These are phyloP conservation scores for Kodamaea sagamina DNA, from an alignment of 805 yeast genomes.

Conservation along the genomic window DNA sequence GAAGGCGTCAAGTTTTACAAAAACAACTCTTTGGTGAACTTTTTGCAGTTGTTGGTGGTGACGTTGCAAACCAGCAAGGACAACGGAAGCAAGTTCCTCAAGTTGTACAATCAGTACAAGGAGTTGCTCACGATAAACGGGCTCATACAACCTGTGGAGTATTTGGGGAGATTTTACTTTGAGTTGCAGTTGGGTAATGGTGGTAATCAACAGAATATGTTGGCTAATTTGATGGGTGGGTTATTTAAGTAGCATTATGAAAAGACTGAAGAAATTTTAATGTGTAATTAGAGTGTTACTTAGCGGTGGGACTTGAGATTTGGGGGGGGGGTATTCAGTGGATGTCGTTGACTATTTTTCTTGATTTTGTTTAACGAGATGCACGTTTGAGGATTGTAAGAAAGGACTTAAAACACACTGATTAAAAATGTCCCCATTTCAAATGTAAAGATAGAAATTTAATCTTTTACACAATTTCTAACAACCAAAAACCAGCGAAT, in stretches of 20 bases:
- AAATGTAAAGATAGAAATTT: no score
- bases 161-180: constrained; percentile 64
- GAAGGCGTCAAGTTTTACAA: constrained; percentile 39
- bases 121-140: constrained; percentile 34
- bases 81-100: constrained; percentile 48
- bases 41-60: constrained; percentile 63
- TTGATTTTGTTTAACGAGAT: no score
- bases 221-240: constrained; percentile 66
- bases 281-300: no score
- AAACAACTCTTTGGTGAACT: constrained; percentile 54
- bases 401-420: no score
- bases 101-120: constrained; percentile 54
- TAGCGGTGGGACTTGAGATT: no score
- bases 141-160: constrained; percentile 48
- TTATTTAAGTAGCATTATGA: constrained; percentile 34
- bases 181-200: constrained; percentile 50
- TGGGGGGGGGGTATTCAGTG: no score
- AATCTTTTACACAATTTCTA: no score
- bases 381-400: no score
- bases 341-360: no score
- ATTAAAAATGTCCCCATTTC: no score
- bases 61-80: constrained; percentile 53
- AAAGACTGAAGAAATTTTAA: no score
- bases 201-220: constrained; percentile 43
- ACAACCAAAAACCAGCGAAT: no score